Evolutionary conservation across 805 yeast genomes (phyloP).

Genomic region (Ogataea saltuana): DNA sequence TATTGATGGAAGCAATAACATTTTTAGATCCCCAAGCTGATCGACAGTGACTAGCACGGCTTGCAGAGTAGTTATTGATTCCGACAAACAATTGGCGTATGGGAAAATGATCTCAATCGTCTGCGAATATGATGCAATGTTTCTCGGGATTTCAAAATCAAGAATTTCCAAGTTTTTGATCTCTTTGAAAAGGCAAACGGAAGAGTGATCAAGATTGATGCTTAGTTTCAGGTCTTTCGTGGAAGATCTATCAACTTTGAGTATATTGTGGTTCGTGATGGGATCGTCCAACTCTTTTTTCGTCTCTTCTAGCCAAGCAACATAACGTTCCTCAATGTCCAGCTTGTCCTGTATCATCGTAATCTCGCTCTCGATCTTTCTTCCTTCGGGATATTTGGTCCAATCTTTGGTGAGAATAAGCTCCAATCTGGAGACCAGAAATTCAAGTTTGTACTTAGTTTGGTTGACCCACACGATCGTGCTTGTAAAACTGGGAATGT

Average conservation of each 20-base stretch:
- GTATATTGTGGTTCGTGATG: constrained; percentile 28
- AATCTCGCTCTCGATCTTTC: constrained; percentile 54
- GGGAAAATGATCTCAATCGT: constrained; percentile 56
- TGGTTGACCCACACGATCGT: constrained; percentile 55
- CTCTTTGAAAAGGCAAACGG: constrained; percentile 51
- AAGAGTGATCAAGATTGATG: constrained; percentile 53
- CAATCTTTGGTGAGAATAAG: constrained; percentile 60
- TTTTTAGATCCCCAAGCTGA: constrained; percentile 41
- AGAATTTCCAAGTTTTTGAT: constrained; percentile 49
- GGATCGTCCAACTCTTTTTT: constrained; percentile 14
- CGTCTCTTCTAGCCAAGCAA: constrained; percentile 47
- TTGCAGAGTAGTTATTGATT: constrained; percentile 47
- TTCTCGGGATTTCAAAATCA: constrained; percentile 59
- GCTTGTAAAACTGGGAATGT: constrained; percentile 49
- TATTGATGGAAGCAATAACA: constrained; percentile 37
- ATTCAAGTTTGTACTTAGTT: constrained; percentile 43
- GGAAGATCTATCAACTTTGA: constrained; percentile 37
- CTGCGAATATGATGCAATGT: constrained; percentile 47
- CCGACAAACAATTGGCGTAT: constrained; percentile 53
- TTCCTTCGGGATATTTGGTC: constrained; percentile 66
- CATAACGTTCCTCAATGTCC: constrained; percentile 42
- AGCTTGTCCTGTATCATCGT: constrained; percentile 46
- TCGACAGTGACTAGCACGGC: constrained; percentile 9
- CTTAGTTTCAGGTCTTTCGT: constrained; percentile 32
- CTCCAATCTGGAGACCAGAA: constrained; percentile 46